Evolutionary conservation across 306 rosid genomes (phyloP).

Genomic region (Neltuma alba): DNA sequence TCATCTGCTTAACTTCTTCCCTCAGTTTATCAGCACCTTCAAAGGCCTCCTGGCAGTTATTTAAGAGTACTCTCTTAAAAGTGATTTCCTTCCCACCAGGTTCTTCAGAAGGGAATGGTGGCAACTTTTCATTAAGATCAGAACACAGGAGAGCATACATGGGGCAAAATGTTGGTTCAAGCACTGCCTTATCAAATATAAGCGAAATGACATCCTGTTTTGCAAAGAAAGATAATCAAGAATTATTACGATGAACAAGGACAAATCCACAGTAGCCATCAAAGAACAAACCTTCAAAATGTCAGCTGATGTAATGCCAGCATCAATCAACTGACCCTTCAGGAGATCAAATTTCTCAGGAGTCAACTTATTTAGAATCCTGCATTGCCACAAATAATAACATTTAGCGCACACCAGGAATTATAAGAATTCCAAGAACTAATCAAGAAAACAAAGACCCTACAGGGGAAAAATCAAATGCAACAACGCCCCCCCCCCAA

Average conservation of each 20-base stretch:
- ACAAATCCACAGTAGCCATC: background rate
- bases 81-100: slow-evolving; percentile 88
- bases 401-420: slow-evolving; percentile 20
- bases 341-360: slow-evolving; percentile 98
- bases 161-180: slow-evolving; percentile 98
- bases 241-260: slow-evolving; percentile 7
- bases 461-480: background rate
- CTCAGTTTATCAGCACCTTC: slow-evolving; percentile 92
- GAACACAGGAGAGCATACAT: slow-evolving; percentile 91
- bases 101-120: slow-evolving; percentile 86
- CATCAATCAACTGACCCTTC: slow-evolving; percentile 90
- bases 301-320: slow-evolving; percentile 95
- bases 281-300: slow-evolving; percentile 66
- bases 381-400: slow-evolving; percentile 40
- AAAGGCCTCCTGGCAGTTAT: slow-evolving; percentile 96
- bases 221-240: slow-evolving; percentile 35
- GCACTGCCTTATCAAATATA: slow-evolving; percentile 96
- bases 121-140: slow-evolving; percentile 87
- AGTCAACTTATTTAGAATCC: slow-evolving; percentile 94
- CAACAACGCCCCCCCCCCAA: background rate
- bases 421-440: slow-evolving; percentile 14
- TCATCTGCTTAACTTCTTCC: slow-evolving; percentile 85
- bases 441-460: background rate
- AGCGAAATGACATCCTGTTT: slow-evolving; percentile 86
- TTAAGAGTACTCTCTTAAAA: slow-evolving; percentile 84